phyloP scores from a whole-genome alignment of 257 asterid genomes.

The Fraxinus cuspidata region DNA sequence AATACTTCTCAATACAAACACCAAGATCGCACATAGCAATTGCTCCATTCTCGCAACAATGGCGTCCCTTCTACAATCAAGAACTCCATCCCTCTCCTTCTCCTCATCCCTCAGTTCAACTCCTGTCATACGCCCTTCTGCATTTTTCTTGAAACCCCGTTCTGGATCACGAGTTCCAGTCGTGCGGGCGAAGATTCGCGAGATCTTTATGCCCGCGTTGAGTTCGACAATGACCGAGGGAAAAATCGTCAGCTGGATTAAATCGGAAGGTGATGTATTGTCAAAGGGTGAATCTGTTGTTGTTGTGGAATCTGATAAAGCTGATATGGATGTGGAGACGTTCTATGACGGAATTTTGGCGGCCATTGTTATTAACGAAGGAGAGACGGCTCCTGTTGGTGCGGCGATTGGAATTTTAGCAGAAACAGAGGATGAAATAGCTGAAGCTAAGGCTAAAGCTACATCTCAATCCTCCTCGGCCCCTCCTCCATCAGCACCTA shows the following conservation, averaged over 20 bases:
- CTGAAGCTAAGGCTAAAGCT: constrained; percentile 66
- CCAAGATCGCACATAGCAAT: not conserved
- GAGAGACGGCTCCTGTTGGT: constrained; percentile 69
- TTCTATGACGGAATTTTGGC: constrained; percentile 76
- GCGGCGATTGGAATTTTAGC: constrained; percentile 69
- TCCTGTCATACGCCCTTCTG: constrained; percentile 43
- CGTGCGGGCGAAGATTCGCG: constrained; percentile 73
- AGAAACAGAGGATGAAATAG: constrained; percentile 61
- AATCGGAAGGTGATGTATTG: constrained; percentile 75
- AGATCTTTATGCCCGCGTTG: constrained; percentile 92
- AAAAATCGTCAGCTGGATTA: constrained; percentile 79
- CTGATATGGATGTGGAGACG: constrained; percentile 84
- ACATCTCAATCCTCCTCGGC: constrained; percentile 36
- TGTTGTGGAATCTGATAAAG: constrained; percentile 84
- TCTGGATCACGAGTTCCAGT: constrained; percentile 30
- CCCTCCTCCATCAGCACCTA: constrained; percentile 22
- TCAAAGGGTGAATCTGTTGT: constrained; percentile 87
- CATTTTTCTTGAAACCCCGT: constrained; percentile 36
- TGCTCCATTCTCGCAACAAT: constrained; percentile 19
- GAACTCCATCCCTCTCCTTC: constrained; percentile 48
- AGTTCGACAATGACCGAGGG: constrained; percentile 97
- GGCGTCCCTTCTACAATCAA: constrained; percentile 32
- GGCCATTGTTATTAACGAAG: constrained; percentile 72
- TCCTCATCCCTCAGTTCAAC: constrained; percentile 61
- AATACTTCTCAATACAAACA: not conserved